These are phyloP conservation scores for Pseudogymnoascus pannorum DNA, from an alignment of 2,329 filamentous ascomycete genomes.

Conservation along the genomic window DNA sequence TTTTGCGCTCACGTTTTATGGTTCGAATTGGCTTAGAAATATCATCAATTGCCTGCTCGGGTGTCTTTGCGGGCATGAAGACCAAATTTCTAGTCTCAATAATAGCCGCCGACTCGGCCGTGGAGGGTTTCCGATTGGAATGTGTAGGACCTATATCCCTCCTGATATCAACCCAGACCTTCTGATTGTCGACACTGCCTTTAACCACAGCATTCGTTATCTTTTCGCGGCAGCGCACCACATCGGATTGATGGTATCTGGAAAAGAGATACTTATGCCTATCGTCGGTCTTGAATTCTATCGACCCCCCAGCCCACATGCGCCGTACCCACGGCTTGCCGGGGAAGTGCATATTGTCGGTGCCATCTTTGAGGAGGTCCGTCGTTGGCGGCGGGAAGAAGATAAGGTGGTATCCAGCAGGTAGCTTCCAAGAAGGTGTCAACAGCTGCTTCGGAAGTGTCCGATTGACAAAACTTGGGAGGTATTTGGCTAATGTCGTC, in stretches of 20 bases:
- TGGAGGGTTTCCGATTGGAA: not conserved
- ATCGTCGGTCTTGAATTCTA: slow-evolving; percentile 43
- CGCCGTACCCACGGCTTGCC: slow-evolving; percentile 64
- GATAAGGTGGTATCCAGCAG: slow-evolving; percentile 65
- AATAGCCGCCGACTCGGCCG: slow-evolving; percentile 30
- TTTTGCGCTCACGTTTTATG: slow-evolving; percentile 20
- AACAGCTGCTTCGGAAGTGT: not conserved
- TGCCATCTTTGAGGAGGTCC: slow-evolving; percentile 70
- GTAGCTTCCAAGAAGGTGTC: not conserved
- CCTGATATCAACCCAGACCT: slow-evolving; percentile 25
- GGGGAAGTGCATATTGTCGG: slow-evolving; percentile 71
- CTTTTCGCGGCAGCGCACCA: slow-evolving; percentile 29
- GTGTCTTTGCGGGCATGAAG: slow-evolving; percentile 46
- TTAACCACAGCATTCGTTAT: slow-evolving; percentile 36
- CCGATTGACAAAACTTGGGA: not conserved
- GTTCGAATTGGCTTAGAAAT: slow-evolving; percentile 16
- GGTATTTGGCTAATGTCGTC: not conserved
- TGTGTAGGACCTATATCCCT: not conserved
- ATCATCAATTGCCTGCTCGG: slow-evolving; percentile 16
- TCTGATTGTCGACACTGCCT: slow-evolving; percentile 23
- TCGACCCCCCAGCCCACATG: slow-evolving; percentile 80
- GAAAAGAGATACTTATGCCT: not conserved
- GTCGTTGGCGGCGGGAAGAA: slow-evolving; percentile 71
- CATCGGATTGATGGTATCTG: not conserved
- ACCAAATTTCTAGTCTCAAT: slow-evolving; percentile 55